Percentiles rank a stretch among this genome's conserved stretches.
These are phyloP conservation scores for Venturia pyrina DNA, from an alignment of 2,329 filamentous ascomycete species.

Conservation along the genomic window DNA sequence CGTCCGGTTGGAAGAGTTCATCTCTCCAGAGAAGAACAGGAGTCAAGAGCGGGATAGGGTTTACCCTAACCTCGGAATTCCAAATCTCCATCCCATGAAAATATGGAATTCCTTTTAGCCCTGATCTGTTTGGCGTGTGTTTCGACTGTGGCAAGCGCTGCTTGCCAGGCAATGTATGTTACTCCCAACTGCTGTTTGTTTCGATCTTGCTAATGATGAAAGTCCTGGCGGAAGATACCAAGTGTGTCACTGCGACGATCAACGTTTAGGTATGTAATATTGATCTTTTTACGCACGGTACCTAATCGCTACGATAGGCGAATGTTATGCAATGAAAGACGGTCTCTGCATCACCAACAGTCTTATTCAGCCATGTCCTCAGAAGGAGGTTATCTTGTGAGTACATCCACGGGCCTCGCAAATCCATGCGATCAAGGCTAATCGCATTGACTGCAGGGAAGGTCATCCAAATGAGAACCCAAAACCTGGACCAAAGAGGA, in stretches of 20 bases:
- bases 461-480: neutral
- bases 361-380: conserved; percentile 1
- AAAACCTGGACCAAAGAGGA: neutral
- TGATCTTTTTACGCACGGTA: too few species aligned
- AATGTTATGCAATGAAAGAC: neutral
- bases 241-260: neutral
- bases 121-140: neutral
- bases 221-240: neutral
- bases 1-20: neutral
- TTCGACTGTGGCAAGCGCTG: neutral
- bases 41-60: neutral
- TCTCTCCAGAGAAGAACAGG: neutral
- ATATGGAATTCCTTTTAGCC: neutral
- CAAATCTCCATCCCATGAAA: neutral
- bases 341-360: conserved; percentile 1
- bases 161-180: neutral
- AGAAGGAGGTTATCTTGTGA: neutral
- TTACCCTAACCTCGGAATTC: neutral
- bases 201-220: neutral
- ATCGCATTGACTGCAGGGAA: neutral
- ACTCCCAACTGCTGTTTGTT: neutral
- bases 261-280: neutral
- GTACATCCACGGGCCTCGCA: neutral
- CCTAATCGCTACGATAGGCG: neutral
- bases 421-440: neutral